Percentiles rank a stretch among this genome's conserved stretches.
phyloP scores from a whole-genome alignment of 2,329 filamentous ascomycete species.

The Sporothrix brunneoviolacea region DNA sequence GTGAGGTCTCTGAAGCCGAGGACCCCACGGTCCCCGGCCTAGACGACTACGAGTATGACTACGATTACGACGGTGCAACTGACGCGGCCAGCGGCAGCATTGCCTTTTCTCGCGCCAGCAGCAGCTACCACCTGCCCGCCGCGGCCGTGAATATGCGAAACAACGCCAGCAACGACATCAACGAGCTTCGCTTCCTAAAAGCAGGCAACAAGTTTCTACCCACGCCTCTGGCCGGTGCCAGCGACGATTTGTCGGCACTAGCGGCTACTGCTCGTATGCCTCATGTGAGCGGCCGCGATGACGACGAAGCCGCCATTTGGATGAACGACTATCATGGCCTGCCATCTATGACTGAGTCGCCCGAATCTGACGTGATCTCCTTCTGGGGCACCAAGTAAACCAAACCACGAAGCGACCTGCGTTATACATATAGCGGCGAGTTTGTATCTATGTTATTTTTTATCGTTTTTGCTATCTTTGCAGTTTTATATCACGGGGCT shows the following conservation, averaged over 20 bases:
- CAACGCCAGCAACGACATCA: slow-evolving; percentile 40
- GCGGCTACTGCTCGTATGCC: slow-evolving; percentile 9
- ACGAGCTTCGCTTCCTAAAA: slow-evolving; percentile 47
- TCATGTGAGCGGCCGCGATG: slow-evolving; percentile 23
- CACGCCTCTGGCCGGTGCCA: slow-evolving; percentile 32
- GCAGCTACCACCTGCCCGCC: slow-evolving; percentile 38
- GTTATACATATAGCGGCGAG: too few relatives aligned
- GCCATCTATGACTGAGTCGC: slow-evolving; percentile 25
- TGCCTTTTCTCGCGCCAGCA: slow-evolving; percentile 44
- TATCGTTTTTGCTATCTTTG: neutral
- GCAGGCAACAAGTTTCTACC: slow-evolving; percentile 39
- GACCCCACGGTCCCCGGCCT: slow-evolving; percentile 43
- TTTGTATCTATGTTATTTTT: neutral
- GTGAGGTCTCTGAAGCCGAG: slow-evolving; percentile 61
- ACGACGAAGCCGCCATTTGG: slow-evolving; percentile 45
- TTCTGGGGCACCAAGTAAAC: slow-evolving; percentile 21
- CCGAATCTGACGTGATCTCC: slow-evolving; percentile 23
- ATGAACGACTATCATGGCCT: slow-evolving; percentile 36
- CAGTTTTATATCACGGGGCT: neutral
- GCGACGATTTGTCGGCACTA: slow-evolving; percentile 41
- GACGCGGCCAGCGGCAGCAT: slow-evolving; percentile 29
- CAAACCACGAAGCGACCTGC: too few relatives aligned
- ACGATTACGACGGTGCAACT: slow-evolving; percentile 10
- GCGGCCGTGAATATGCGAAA: slow-evolving; percentile 36
- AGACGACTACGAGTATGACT: slow-evolving; percentile 35